A percentile compares a stretch with the other conserved stretches of the same genome.
These are phyloP conservation scores for Sphaerulina vaccinii DNA, from an alignment of 2,329 filamentous ascomycete genomes.

Conservation along the genomic window DNA sequence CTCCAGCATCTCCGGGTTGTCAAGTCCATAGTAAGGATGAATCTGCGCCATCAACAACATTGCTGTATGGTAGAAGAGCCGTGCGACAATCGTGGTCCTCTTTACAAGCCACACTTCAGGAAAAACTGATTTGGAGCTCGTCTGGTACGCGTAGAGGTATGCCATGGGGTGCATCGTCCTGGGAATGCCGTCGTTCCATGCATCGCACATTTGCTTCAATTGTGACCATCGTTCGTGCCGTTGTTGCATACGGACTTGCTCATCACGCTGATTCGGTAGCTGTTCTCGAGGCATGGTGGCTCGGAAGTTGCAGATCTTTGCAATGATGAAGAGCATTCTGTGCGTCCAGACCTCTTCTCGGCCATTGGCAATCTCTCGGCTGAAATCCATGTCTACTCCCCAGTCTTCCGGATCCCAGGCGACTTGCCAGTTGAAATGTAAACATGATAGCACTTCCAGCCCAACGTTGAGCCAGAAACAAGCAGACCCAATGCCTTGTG, in stretches of 20 bases:
- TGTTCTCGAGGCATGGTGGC: slow-evolving; percentile 62
- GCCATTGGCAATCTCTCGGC: slow-evolving; percentile 56
- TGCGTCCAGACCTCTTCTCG: slow-evolving; percentile 85
- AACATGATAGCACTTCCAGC: slow-evolving; percentile 84
- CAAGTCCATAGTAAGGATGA: slow-evolving; percentile 64
- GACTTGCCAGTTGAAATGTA: slow-evolving; percentile 82
- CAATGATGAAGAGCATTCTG: slow-evolving; percentile 82
- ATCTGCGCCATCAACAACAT: slow-evolving; percentile 77
- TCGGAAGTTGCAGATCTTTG: slow-evolving; percentile 82
- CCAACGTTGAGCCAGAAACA: slow-evolving; percentile 95
- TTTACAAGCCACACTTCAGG: slow-evolving; percentile 89
- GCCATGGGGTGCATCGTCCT: slow-evolving; percentile 84
- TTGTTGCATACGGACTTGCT: slow-evolving; percentile 63
- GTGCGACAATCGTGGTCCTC: slow-evolving; percentile 74
- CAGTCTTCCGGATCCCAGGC: slow-evolving; percentile 89
- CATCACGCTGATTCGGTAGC: slow-evolving; percentile 56
- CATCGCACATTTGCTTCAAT: slow-evolving; percentile 77
- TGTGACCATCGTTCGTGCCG: slow-evolving; percentile 74
- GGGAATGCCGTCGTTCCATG: slow-evolving; percentile 76
- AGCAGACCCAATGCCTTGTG: slow-evolving; percentile 74
- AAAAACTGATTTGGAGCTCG: slow-evolving; percentile 69
- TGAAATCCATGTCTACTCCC: slow-evolving; percentile 78
- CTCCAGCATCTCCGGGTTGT: slow-evolving; percentile 65
- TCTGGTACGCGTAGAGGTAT: slow-evolving; percentile 68
- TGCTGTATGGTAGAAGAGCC: slow-evolving; percentile 85